Base-by-base conservation (phyloP, 2,329 filamentous ascomycete species). In the Tolypocladium pustulatum region DNA sequence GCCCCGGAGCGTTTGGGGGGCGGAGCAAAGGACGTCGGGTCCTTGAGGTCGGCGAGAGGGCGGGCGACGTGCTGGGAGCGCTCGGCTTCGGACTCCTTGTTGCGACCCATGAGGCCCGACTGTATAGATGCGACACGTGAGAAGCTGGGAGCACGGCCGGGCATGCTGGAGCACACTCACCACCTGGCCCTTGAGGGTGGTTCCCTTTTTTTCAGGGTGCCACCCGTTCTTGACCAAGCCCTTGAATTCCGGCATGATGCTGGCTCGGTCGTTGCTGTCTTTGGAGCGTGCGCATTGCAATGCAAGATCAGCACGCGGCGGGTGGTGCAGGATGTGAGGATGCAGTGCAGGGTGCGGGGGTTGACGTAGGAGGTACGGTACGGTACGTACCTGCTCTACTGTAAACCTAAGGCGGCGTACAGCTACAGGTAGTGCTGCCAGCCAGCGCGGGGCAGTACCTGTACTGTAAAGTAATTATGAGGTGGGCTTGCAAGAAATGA, bases 11-110 rank as follows among this genome's bases (percentile, higher is more conserved):
- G 88, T 66, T 84, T 92, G 0, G 91, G 91, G 32, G 91, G 91
- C 30, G 91, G 90, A 2, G 83, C 90, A 69, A 96, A 96, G 20
- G 84, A 82, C 1, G 83, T 72, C 1, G 90, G 91, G 68, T 96
- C 91, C 69, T 84, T 86, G 36, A 96, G 79, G 4, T 83, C 79
- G 10, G 84, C 78, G 51, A 95, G 75, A 1, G 91, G 91, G 20
- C 79, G 78, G 37, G 81, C 73, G 52, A 74, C 71, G 63, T 78
- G 76, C 58, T 71, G 65, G 27, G 65, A 61, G 25, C 61, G 55
- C 15, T 64, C 62, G 34, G 65, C 59, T 1, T 67, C 63, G 20
- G 68, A 65, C 34, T 69, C 67, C 37, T 74, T 73, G 57, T 71
- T 72, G 60, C 77, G 75, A 51, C 75, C 73, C 20, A 81, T 64